Base-by-base conservation (phyloP, 1,139 yeast species). In the Arxiozyma bovina region DNA sequence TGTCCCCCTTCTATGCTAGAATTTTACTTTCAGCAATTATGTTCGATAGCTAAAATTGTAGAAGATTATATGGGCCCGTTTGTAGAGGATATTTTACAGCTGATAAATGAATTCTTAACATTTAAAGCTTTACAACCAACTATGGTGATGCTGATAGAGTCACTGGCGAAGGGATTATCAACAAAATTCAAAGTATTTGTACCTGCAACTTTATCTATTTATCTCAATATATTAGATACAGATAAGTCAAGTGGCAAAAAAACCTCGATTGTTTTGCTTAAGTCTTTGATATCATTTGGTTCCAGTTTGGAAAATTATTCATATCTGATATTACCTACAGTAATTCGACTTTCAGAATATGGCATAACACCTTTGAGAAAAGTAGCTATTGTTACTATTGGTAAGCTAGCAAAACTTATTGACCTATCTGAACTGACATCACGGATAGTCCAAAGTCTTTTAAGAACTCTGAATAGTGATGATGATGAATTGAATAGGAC, bases 41-140 rank as follows among this genome's bases (percentile, higher is more conserved):
- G 95, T 15, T 84, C 85, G 2, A 74, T 94, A 58, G 85, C 91
- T 11, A 73, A 81, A 45, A 88, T 90, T 60, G 97, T 91, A 21
- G 89, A 87, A 61, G 94, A 89, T 64, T 96, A 93, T 66, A 87
- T 93, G 30, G 76, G 97, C 45, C 91, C 96, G 1, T 87, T 83
- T 64, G 77, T 93, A 50, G 78, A 81, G 2, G 87, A 85, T 45
- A 83, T 94, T n/a, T 87, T 90, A 64, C 81, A 74, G 8, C 83
- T 87, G 1, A 82, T 90, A 50, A 81, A 82, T 60, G 94, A 87
- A 58, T 87, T 83, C 60, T 91, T 91, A 70, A 75, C 79, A 6
- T 77, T 80, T 50, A 75, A 82, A 18, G 81, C 83, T 57, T 73
- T 90, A 52, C 96, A 91, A 64, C 82, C 84, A 1, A 86, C 93